These are phyloP conservation scores for Conringia planisiliqua DNA, from an alignment of 345 rosid genomes.

Conservation along the genomic window DNA sequence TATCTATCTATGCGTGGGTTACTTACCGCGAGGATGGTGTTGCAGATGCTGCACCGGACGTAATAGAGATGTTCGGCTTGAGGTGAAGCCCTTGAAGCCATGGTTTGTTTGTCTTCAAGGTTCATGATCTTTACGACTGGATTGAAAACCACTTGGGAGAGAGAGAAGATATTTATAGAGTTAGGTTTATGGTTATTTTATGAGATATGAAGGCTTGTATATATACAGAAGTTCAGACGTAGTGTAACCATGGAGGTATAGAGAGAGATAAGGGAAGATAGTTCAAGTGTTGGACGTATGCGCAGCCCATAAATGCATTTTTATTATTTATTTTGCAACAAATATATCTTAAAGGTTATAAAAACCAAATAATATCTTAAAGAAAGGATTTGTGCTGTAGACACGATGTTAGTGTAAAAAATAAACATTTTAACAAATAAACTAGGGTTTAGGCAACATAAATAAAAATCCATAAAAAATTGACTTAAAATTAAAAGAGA, in stretches of 20 bases:
- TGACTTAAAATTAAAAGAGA: neutral
- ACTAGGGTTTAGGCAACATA: neutral
- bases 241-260: neutral
- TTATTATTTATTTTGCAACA: neutral
- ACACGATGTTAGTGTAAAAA: neutral
- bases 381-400: neutral
- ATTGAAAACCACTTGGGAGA: constrained; percentile 5
- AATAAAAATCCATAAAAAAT: neutral
- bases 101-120: constrained; percentile 62
- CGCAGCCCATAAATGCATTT: constrained; percentile 12
- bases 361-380: neutral
- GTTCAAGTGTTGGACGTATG: constrained; percentile 1
- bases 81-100: constrained; percentile 48
- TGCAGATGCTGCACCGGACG: constrained; percentile 97
- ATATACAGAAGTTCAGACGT: constrained; percentile 18
- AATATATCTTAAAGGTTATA: neutral
- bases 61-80: constrained; percentile 89
- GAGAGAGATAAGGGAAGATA: neutral
- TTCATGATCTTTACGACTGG: constrained; percentile 38
- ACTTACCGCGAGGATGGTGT: constrained; percentile 94
- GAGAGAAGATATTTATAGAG: neutral
- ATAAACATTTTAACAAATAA: neutral
- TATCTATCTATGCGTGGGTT: neutral
- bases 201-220: constrained; percentile 21
- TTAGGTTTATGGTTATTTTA: constrained; percentile 14